Evolutionary conservation across 176 grass and related monocot genomes (phyloP), one percentile per base, ranked within the genome.

Genomic region (Calamus simplicifolius): DNA sequence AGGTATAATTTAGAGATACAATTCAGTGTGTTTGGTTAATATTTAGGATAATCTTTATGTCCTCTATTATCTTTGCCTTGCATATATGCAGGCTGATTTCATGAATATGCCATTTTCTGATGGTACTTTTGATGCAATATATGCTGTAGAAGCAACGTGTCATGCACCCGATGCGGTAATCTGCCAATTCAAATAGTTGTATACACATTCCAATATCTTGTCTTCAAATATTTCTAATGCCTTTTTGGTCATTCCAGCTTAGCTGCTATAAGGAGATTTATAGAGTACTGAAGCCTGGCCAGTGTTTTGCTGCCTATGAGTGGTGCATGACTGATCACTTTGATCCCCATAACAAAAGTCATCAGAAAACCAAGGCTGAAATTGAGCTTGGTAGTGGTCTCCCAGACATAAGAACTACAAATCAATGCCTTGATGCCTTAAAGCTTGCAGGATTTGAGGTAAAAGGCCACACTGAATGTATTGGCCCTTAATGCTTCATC

Each of bases 361-460:
- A 97, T 27, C 80, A 88, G 68, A 91, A 66, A 74, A 88, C 80
- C 4, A 97, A 97, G 70, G 81, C 89, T 60, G 84, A 91, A 69
- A 73, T 97, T 61, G 93, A 97, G 71, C 83, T 97, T 10, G 93
- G 93, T 10, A 85, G 83, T 76, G 93, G 87, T 2, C 84, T 97
- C 62, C 87, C 93, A 63, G 87, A 91, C 85, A 70, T 97, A 31
- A 75, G 87, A 72, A 97, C 79, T 53, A 91, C 81, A 61, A 57
- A 6, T 29, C 84, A 98, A 67, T 98, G 94, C 67, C 81, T 98
- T 69, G 86, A 98, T 51, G 94, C 94, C 66, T 75, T 82, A 61
- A 93, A 88, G 65, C 82, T 87, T 67, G 79, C 88, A 57, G 94
- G 94, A 15, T 98, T 98, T 78, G 88, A 98, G 81, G 94, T 89